Evolutionary conservation across 805 yeast genomes (phyloP).

Genomic region (Wickerhamomyces ciferrii): DNA sequence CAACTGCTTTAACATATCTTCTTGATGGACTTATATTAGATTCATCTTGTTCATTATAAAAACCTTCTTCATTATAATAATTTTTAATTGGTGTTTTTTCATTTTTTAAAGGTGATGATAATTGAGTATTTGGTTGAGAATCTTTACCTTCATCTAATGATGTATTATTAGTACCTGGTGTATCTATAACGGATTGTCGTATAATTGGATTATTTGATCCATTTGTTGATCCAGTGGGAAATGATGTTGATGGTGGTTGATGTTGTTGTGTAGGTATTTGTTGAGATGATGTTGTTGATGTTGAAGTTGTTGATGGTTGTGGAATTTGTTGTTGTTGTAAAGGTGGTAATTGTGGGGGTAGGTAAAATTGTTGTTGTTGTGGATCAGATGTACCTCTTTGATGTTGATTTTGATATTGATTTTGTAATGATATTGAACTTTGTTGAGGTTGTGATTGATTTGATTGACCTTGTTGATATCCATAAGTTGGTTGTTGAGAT

Average conservation of each 20-base stretch:
- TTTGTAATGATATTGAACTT: constrained; percentile 1
- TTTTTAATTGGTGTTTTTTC: constrained; percentile 7
- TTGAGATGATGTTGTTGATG: constrained; percentile 3
- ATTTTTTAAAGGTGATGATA: constrained; percentile 13
- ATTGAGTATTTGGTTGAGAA: constrained; percentile 7
- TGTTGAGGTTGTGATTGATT: constrained; percentile 1
- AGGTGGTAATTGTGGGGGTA: constrained; percentile 3
- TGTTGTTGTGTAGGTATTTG: not conserved
- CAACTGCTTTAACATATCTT: constrained; percentile 45
- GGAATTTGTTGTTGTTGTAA: constrained; percentile 3
- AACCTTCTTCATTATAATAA: constrained; percentile 4
- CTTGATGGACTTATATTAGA: constrained; percentile 27
- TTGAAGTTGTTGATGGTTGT: not conserved
- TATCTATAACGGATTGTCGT: not conserved
- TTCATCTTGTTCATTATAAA: constrained; percentile 1
- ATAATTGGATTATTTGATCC: constrained; percentile 5
- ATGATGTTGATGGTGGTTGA: constrained; percentile 1
- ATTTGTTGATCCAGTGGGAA: not conserved
- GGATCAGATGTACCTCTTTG: constrained; percentile 5
- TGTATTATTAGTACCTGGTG: not conserved
- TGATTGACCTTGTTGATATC: not conserved
- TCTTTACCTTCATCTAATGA: not conserved
- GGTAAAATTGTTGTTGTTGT: constrained; percentile 3
- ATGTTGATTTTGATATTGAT: not conserved
- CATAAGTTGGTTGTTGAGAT: constrained; percentile 2